A percentile compares a stretch with the other conserved stretches of the same genome.
These are phyloP conservation scores for Fusarium mexicanum DNA, from an alignment of 2,329 filamentous ascomycete genomes.

Conservation along the genomic window DNA sequence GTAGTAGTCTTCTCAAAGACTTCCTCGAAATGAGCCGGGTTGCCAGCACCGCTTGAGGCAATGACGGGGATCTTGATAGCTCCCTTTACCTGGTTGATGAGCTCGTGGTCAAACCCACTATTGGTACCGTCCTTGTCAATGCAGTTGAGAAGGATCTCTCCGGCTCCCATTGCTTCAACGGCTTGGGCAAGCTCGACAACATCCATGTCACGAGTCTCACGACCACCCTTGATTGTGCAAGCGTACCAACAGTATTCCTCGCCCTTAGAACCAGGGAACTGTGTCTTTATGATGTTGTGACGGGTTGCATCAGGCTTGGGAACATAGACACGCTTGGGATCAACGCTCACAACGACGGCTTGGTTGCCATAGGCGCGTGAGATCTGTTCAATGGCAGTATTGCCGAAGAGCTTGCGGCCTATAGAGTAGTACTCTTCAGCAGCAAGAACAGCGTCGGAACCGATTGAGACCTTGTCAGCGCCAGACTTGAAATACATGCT, in stretches of 20 bases:
- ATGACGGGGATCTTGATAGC: conserved; percentile 93
- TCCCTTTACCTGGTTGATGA: conserved; percentile 88
- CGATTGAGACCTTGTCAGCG: conserved; percentile 97
- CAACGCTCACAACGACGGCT: conserved; percentile 94
- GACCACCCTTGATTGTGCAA: conserved; percentile 94
- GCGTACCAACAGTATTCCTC: conserved; percentile 95
- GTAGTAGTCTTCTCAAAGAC: conserved; percentile 88
- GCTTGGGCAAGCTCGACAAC: conserved; percentile 88
- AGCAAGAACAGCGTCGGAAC: conserved; percentile 91
- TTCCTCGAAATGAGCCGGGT: conserved; percentile 87
- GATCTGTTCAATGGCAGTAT: conserved; percentile 95
- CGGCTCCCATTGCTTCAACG: conserved; percentile 94
- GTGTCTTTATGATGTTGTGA: conserved; percentile 77
- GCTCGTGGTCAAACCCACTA: conserved; percentile 91
- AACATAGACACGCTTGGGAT: conserved; percentile 92
- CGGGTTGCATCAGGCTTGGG: conserved; percentile 75
- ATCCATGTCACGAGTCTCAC: conserved; percentile 93
- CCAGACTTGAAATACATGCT: conserved; percentile 97
- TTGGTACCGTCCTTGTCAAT: conserved; percentile 98
- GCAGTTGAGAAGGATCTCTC: conserved; percentile 95
- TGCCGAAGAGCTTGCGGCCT: conserved; percentile 76
- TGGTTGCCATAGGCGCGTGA: conserved; percentile 93
- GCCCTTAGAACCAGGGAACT: conserved; percentile 75
- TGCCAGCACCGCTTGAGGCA: conserved; percentile 90
- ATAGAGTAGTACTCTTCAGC: conserved; percentile 88